A percentile compares a stretch with the other conserved stretches of the same genome.
phyloP scores from a whole-genome alignment of 2,329 filamentous ascomycete species.

The Pseudodiploospora longispora region DNA sequence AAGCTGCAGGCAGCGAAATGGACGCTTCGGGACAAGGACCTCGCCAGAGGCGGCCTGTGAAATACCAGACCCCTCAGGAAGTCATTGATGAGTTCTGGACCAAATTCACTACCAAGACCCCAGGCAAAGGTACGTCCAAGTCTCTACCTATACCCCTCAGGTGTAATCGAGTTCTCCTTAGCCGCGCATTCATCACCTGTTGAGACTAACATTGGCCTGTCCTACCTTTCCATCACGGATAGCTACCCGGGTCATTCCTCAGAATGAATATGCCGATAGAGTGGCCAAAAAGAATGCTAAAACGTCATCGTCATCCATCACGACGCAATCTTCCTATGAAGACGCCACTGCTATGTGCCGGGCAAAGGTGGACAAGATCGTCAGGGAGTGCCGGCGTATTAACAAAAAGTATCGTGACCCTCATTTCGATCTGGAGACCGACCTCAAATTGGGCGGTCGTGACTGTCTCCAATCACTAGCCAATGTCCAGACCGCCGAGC shows the following conservation, averaged over 20 bases:
- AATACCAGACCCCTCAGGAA: constrained; percentile 56
- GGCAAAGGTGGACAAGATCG: constrained; percentile 54
- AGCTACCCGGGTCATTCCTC: constrained; percentile 63
- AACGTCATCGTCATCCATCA: constrained; percentile 41
- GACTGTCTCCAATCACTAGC: constrained; percentile 42
- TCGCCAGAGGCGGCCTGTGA: constrained; percentile 14
- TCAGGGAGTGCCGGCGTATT: constrained; percentile 59
- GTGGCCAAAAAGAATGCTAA: constrained; percentile 49
- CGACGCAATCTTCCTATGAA: constrained; percentile 60
- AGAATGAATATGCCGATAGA: constrained; percentile 55
- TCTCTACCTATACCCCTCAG: too few relatives aligned
- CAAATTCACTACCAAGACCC: constrained; percentile 61
- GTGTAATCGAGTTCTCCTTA: too few relatives aligned
- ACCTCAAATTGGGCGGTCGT: constrained; percentile 52
- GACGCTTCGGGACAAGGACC: not conserved
- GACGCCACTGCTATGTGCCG: constrained; percentile 62
- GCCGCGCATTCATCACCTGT: too few relatives aligned
- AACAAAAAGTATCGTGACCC: constrained; percentile 83
- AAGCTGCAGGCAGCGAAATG: too few relatives aligned
- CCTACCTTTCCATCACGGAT: too few relatives aligned
- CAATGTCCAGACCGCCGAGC: constrained; percentile 20
- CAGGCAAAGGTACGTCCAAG: constrained; percentile 51
- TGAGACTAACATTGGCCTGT: too few relatives aligned
- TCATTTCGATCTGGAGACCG: constrained; percentile 78
- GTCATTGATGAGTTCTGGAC: constrained; percentile 66